Evolutionary conservation across 176 grass and related monocot species (phyloP).

Genomic region (Miscanthus lutarioriparius): DNA sequence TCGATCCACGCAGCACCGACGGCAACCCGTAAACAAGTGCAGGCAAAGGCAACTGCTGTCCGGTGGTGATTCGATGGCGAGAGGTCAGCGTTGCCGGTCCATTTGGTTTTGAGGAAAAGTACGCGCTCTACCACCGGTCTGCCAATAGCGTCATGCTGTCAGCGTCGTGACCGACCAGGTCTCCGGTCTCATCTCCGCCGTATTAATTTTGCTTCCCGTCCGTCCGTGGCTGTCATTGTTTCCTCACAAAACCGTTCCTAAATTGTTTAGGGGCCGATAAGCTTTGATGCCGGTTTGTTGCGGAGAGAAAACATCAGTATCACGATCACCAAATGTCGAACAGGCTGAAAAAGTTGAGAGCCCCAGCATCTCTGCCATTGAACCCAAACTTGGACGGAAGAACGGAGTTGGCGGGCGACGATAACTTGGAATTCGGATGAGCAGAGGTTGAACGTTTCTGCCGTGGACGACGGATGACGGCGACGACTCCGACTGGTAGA

Average conservation of each 20-base stretch:
- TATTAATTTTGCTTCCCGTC: not conserved
- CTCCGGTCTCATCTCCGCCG: not conserved
- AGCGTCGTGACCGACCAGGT: not conserved
- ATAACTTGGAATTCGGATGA: not conserved
- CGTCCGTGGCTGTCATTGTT: not conserved
- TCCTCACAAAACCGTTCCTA: no score
- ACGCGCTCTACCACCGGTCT: not conserved
- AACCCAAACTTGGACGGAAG: not conserved
- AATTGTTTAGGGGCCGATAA: no score
- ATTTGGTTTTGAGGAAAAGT: constrained; percentile 16
- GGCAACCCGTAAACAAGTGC: not conserved
- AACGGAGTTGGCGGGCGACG: not conserved
- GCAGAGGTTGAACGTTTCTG: not conserved
- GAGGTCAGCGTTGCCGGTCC: constrained; percentile 25
- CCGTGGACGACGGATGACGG: not conserved
- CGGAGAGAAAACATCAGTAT: no score
- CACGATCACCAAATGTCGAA: no score
- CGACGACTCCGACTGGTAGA: not conserved
- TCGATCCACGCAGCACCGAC: not conserved
- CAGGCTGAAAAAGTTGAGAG: no score
- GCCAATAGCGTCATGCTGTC: not conserved
- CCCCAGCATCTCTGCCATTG: no score
- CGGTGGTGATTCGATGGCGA: not conserved
- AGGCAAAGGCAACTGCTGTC: not conserved
- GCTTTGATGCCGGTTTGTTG: no score